Evolutionary conservation across 768 basidiomycete genomes (phyloP), one percentile per base, ranked within the genome.

Genomic region (Trametes meyenii): DNA sequence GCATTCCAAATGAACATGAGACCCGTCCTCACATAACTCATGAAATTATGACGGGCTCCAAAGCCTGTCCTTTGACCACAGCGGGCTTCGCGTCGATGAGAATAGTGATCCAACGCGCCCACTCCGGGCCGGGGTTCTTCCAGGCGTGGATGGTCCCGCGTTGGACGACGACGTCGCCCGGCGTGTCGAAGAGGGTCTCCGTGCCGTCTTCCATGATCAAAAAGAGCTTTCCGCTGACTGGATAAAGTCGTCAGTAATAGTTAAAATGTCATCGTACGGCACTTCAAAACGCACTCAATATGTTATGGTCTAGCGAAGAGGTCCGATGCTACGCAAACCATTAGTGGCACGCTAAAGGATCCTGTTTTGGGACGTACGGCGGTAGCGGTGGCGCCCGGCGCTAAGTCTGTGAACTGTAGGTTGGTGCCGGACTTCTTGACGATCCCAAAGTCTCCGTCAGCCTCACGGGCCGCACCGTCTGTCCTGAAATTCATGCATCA

Each of bases 121-220:
- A 85, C 24, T 73, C 70, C 2, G 67, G 71, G 0, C 81, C 80
- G 11, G 84, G 83, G 70, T 87, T 87, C 55, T 71, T 80, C 86
- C 85, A 88, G 16, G 81, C 82, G 65, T 87, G 86, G 70, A 85
- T 75, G 0, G 81, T 83, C 10, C 85, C 86, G 59, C 79, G 81
- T 71, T 84, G 82, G 36, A 86, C 73, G 48, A 86, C 80, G 0
- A 77, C 75, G 69, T 85, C 84, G 35, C 85, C 85, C 23, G 84
- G 80, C 54, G 79, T 80, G 63, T 79, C 81, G 51, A 86, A 66
- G 50, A 78, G 75, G 19, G 72, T 82, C 70, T 86, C 83, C 8
- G 72, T 74, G 5, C 84, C 85, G 69, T 85, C 84, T 55, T 85
- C 84, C 61, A 79, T 79, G 21, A 83, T 78, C n/a, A 83, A 74